phyloP scores from a whole-genome alignment of 129 eudicot species.

The Chrysanthemum makinoi region DNA sequence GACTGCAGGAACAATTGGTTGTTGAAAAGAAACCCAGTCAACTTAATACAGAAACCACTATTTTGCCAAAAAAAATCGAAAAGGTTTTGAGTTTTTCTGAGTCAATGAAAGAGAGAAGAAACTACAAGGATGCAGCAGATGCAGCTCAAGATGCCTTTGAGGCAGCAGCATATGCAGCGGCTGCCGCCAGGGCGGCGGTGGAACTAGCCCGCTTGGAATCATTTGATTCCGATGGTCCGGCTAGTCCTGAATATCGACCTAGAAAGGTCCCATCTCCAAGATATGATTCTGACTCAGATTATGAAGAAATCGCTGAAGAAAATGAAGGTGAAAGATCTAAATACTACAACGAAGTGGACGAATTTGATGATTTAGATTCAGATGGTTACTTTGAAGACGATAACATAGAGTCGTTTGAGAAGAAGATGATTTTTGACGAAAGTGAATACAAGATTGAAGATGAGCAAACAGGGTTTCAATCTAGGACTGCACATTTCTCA shows the following conservation, averaged over 20 bases:
- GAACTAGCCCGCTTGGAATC: constrained; percentile 56
- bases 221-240: constrained; percentile 37
- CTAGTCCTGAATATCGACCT: constrained; percentile 15
- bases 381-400: constrained; percentile 25
- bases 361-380: constrained; percentile 36
- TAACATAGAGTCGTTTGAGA: constrained; percentile 13
- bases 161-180: constrained; percentile 79
- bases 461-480: constrained; percentile 2
- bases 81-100: constrained; percentile 34
- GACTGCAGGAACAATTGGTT: constrained; percentile 30
- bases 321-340: constrained; percentile 21
- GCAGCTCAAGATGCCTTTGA: constrained; percentile 85
- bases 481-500: constrained; percentile 21
- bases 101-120: constrained; percentile 29
- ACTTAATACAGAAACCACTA: neutral
- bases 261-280: constrained; percentile 22
- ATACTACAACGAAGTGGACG: constrained; percentile 23
- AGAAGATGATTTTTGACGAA: constrained; percentile 38
- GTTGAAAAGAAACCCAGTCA: constrained; percentile 16
- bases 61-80: constrained; percentile 28
- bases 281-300: constrained; percentile 31
- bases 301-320: neutral
- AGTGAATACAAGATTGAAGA: constrained; percentile 30
- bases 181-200: constrained; percentile 84
- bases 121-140: constrained; percentile 59